Percentiles rank a stretch among this genome's conserved stretches.
Conservation (phyloP, 441 rosid genomes). For the Pelargonium fulgidum region DNA sequence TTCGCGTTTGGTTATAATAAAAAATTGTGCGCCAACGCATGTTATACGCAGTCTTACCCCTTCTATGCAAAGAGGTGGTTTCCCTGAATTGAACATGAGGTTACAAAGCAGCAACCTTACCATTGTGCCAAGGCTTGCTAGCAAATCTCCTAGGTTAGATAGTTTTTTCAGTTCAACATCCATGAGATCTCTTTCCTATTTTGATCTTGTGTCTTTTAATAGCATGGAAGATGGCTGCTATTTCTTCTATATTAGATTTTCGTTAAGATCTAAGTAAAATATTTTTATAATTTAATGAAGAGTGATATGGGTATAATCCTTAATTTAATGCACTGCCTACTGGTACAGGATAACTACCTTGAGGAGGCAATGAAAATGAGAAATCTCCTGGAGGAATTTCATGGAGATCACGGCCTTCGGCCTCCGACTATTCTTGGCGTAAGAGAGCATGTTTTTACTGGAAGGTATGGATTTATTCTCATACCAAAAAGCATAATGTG, state of each 20-base stretch:
- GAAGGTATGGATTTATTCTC: conserved; percentile 46
- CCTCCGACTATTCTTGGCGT: conserved; percentile 97
- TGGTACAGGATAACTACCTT: conserved; percentile 75
- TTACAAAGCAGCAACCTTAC: too few species aligned
- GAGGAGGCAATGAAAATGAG: conserved; percentile 99
- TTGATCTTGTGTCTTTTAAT: too few species aligned
- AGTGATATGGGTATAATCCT: neutral
- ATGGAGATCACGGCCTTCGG: conserved; percentile 72
- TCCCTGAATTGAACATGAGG: too few species aligned
- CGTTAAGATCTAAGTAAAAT: neutral
- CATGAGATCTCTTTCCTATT: neutral
- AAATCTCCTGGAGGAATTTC: conserved; percentile 91
- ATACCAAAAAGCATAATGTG: neutral
- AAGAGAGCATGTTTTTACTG: conserved; percentile 94
- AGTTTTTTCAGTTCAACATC: neutral
- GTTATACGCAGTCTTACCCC: too few species aligned
- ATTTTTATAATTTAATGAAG: neutral
- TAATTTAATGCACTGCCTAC: conserved; percentile 3
- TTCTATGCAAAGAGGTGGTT: too few species aligned
- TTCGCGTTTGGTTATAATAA: too few species aligned
- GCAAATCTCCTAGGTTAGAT: too few species aligned
- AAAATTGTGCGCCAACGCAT: too few species aligned
- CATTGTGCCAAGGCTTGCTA: too few species aligned
- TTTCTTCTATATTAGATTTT: neutral
- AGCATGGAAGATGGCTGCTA: neutral